These are phyloP conservation scores for Amauroascus verrucosus DNA, from an alignment of 2,329 filamentous ascomycete genomes.

Conservation along the genomic window DNA sequence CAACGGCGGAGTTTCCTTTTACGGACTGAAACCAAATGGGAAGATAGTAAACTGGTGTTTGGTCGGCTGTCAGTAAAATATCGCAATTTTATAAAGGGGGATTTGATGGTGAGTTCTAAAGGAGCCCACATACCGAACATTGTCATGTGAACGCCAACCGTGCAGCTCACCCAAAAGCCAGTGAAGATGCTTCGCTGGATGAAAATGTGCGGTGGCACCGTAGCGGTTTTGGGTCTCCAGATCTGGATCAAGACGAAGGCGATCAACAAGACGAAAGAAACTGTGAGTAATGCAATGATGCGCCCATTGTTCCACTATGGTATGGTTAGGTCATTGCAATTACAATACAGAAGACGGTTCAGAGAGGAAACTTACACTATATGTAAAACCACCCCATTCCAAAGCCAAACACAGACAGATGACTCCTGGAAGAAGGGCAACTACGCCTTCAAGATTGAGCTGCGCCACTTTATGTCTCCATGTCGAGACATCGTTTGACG, in stretches of 20 bases:
- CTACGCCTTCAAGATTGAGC: constrained; percentile 36
- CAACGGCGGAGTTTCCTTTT: constrained; percentile 31
- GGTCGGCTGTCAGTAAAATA: too few relatives aligned
- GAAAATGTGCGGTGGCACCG: constrained; percentile 24
- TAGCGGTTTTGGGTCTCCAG: constrained; percentile 22
- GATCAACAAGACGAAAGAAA: constrained; percentile 42
- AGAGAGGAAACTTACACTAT: too few relatives aligned
- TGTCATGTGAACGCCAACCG: too few relatives aligned
- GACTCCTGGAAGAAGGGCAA: constrained; percentile 37
- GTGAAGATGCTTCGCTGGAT: constrained; percentile 13
- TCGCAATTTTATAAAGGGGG: too few relatives aligned
- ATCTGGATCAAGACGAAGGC: constrained; percentile 32
- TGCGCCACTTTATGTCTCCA: constrained; percentile 21
- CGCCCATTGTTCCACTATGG: constrained; percentile 38
- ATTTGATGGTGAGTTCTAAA: constrained; percentile 14
- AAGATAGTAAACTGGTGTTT: too few relatives aligned
- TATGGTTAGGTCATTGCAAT: too few relatives aligned
- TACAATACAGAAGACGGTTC: too few relatives aligned
- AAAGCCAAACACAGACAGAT: constrained; percentile 42
- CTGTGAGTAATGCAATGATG: constrained; percentile 41
- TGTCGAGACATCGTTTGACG: constrained; percentile 19
- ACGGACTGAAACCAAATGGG: constrained; percentile 37
- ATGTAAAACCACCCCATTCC: constrained; percentile 38
- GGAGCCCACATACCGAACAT: too few relatives aligned
- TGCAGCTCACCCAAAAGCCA: constrained; percentile 9